Evolutionary conservation across 2,329 filamentous ascomycete genomes (phyloP), one percentile per base, ranked within the genome.

Genomic region (Calonectria pauciramosa): DNA sequence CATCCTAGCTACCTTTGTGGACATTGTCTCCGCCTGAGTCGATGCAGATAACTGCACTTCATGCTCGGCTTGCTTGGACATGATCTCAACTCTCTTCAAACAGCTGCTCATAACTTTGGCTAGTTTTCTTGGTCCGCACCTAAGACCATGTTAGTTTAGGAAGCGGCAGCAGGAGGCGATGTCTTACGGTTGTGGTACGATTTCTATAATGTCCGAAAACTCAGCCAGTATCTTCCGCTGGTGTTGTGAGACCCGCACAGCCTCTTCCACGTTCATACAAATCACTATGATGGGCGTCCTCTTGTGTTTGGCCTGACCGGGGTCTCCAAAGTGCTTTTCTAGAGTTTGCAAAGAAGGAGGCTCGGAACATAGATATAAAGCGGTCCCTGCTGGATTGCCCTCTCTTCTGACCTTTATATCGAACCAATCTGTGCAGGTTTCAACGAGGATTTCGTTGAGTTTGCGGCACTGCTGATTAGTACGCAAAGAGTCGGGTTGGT

Each of bases 361-460:
- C 23, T 82, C 82, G 38, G 76, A 82, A 34, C 79, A 84, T 4
- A 84, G 49, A 23, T 76, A 76, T 18, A 85, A 47, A 13, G 82
- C 79, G 5, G 81, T 68, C 1, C 78, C 34, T 3, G 67, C 30
- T 0, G 69, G 28, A 11, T 73, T 59, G 0, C 28, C 18, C 1
- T 73, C 70, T 7, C 73, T 78, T 3, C 73, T 66, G 2, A 85
- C 77, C 4, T 81, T 76, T 73, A 86, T 83, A 4, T 80, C 80
- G 56, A 85, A 84, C 84, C 85, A 86, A 38, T 80, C 79, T 3
- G 79, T 70, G 38, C 82, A 81, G n/a, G 81, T 83, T n/a, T 81
- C 80, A 4, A 77, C 75, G 0, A 86, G 71, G 0, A 83, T 81
- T 13, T 81, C 77, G 23, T 82, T 81, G 8, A 85, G 74, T 65